phyloP scores from a whole-genome alignment of 495 filamentous ascomycete species.

The Talaromyces thailandensis region DNA sequence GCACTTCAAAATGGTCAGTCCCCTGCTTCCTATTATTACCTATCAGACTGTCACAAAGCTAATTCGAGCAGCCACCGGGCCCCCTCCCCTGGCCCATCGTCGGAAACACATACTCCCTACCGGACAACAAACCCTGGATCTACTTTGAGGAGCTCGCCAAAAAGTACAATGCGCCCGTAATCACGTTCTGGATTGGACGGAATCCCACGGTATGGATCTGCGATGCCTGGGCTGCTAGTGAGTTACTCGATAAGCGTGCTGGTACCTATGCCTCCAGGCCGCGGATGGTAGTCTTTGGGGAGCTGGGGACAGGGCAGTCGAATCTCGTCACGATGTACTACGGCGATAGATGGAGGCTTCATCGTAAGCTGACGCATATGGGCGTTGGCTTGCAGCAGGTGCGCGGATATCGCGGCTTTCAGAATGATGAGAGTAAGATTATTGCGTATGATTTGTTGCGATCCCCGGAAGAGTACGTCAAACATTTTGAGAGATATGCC shows the following conservation, averaged over 20 bases:
- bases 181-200: constrained; percentile 57
- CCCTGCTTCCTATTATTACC: too few species aligned
- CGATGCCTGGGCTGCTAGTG: constrained; percentile 53
- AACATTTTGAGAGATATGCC: not conserved
- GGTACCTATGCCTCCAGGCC: not conserved
- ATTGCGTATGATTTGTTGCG: constrained; percentile 26
- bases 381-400: constrained; percentile 31
- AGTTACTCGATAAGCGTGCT: not conserved
- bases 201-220: constrained; percentile 59
- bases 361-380: not conserved
- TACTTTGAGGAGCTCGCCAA: constrained; percentile 54
- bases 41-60: too few species aligned
- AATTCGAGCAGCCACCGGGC: constrained; percentile 41
- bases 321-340: not conserved
- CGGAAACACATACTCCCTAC: constrained; percentile 51
- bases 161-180: constrained; percentile 39
- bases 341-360: not conserved
- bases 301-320: not conserved
- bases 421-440: constrained; percentile 45
- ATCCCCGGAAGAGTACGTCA: constrained; percentile 19
- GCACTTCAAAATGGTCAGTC: not conserved
- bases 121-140: constrained; percentile 54
- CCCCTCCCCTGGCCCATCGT: constrained; percentile 23
- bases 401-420: constrained; percentile 47
- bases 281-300: not conserved